A percentile compares a stretch with the other conserved stretches of the same genome.
Evolutionary conservation across 192 early-diverging fungal genomes (phyloP).

Genomic region (Umbelopsis sp.): DNA sequence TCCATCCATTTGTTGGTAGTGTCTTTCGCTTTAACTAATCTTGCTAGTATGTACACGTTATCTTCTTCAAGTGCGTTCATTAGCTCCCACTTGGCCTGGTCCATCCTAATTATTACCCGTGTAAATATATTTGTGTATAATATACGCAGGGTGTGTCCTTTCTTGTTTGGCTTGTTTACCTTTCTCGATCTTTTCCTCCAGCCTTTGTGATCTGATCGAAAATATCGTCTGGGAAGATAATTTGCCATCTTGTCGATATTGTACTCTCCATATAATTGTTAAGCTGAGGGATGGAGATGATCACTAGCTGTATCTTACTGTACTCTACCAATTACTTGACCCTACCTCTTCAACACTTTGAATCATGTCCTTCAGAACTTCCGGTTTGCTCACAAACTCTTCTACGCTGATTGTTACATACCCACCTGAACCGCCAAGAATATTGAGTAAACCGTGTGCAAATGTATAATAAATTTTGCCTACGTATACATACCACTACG

Average conservation of each 20-base stretch:
- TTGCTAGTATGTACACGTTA: neutral
- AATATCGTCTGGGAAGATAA: neutral
- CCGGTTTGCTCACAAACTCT: neutral
- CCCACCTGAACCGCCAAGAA: neutral
- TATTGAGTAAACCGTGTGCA: neutral
- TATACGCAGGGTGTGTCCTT: neutral
- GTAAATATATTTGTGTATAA: slow-evolving; percentile 11
- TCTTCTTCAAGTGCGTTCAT: neutral
- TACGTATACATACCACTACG: neutral
- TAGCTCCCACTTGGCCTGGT: neutral
- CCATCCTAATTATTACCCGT: neutral
- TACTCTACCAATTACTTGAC: neutral
- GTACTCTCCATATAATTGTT: neutral
- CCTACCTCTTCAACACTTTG: neutral
- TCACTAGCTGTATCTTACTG: too few relatives aligned
- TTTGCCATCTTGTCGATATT: neutral
- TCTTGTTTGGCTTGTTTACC: neutral
- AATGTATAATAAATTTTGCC: too few relatives aligned
- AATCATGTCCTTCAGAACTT: neutral
- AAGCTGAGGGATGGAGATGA: neutral
- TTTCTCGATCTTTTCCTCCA: neutral
- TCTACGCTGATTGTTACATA: neutral
- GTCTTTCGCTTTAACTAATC: neutral
- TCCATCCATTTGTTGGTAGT: neutral
- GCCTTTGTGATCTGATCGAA: neutral